A percentile compares a stretch with the other conserved stretches of the same genome.
phyloP scores from a whole-genome alignment of 192 early-diverging fungal genomes.

The Backusella sp. region DNA sequence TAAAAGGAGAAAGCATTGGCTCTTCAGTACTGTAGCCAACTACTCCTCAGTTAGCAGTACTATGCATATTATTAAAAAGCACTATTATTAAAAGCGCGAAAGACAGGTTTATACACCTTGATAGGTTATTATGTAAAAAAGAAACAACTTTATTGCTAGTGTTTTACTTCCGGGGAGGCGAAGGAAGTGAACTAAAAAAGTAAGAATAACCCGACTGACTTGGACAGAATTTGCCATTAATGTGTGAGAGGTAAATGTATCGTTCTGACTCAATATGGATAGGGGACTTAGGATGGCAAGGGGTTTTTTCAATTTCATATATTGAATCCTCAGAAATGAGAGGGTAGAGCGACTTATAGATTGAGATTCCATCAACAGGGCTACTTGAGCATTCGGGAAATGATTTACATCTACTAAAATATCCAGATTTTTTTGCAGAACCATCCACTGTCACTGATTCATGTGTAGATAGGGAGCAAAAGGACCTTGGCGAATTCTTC shows the following conservation, averaged over 20 bases:
- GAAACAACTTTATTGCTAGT: background rate
- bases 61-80: background rate
- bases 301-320: background rate
- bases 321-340: background rate
- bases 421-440: background rate
- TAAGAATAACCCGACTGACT: background rate
- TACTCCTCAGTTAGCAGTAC: background rate
- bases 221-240: background rate
- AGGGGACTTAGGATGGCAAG: background rate
- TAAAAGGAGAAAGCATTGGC: background rate
- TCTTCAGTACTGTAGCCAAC: background rate
- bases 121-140: background rate
- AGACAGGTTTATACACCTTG: background rate
- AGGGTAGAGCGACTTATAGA: background rate
- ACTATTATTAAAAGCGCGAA: background rate
- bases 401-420: background rate
- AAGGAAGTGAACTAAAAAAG: background rate
- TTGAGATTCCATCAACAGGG: background rate
- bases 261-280: background rate
- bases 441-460: background rate
- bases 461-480: background rate
- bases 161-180: background rate
- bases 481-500: background rate
- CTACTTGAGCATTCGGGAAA: background rate
- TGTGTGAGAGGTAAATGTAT: background rate